Percentiles rank a stretch among this genome's conserved stretches.
These are phyloP conservation scores for Hirschfeldia incana DNA, from an alignment of 345 rosid genomes.

Conservation along the genomic window DNA sequence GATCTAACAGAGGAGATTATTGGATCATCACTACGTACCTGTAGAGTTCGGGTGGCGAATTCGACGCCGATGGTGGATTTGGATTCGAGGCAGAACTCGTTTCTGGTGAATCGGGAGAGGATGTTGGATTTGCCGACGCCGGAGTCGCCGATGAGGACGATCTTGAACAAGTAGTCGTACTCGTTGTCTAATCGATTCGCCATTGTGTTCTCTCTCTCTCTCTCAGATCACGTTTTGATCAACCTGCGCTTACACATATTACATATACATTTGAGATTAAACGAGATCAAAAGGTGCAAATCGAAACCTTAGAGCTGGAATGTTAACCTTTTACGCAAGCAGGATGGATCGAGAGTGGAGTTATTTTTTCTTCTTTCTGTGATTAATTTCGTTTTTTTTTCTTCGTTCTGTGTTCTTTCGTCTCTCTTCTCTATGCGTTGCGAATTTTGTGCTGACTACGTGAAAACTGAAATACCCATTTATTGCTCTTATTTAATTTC, in stretches of 20 bases:
- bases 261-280: neutral
- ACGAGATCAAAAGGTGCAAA: neutral
- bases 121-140: conserved; percentile 84
- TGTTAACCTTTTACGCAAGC: conserved; percentile 11
- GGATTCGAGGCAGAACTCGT: conserved; percentile 72
- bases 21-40: conserved; percentile 20
- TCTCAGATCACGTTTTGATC: conserved; percentile 14
- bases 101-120: conserved; percentile 68
- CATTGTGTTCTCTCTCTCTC: conserved; percentile 33
- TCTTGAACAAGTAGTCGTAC: conserved; percentile 72
- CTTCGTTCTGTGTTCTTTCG: neutral
- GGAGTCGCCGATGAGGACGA: conserved; percentile 77
- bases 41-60: conserved; percentile 65
- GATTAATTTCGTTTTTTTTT: neutral
- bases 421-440: conserved; percentile 19
- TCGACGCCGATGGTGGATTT: conserved; percentile 78
- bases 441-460: neutral
- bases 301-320: neutral
- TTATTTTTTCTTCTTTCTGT: too few relatives aligned
- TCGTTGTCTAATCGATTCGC: conserved; percentile 59
- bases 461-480: conserved; percentile 15
- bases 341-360: conserved; percentile 20
- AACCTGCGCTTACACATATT: conserved; percentile 15
- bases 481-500: too few relatives aligned
- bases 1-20: conserved; percentile 5